Conservation (phyloP, 2,329 filamentous ascomycete species). For the Chrysosporium queenslandicum region DNA sequence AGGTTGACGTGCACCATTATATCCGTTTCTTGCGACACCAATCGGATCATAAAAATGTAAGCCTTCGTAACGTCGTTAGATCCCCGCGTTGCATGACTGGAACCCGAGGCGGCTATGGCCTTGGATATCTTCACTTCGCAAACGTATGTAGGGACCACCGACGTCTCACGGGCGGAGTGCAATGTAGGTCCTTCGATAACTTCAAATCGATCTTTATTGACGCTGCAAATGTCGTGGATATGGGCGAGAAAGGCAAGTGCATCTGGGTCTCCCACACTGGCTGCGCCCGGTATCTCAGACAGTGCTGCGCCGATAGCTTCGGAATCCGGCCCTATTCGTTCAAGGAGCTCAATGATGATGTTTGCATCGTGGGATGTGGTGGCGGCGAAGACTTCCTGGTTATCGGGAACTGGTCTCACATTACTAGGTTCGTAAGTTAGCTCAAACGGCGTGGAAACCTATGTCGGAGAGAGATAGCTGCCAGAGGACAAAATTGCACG, state of each 20-base stretch:
- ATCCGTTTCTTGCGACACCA: conserved; percentile 68
- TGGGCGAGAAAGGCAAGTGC: conserved; percentile 56
- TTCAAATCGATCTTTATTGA: conserved; percentile 53
- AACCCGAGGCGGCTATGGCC: background rate
- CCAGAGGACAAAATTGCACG: background rate
- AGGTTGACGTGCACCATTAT: conserved; percentile 80
- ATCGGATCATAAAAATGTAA: conserved; percentile 64
- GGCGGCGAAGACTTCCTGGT: conserved; percentile 89
- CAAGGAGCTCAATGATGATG: conserved; percentile 81
- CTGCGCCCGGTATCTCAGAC: too few species aligned
- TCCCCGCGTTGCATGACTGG: conserved; percentile 4
- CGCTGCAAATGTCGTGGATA: conserved; percentile 58
- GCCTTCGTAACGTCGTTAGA: conserved; percentile 43
- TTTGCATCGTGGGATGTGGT: conserved; percentile 64
- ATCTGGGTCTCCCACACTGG: conserved; percentile 34
- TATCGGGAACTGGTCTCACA: conserved; percentile 29
- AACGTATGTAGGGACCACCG: conserved; percentile 14
- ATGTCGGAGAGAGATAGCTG: background rate
- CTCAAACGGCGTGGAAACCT: background rate
- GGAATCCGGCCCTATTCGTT: conserved; percentile 52
- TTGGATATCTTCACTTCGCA: conserved; percentile 17
- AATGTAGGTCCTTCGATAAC: conserved; percentile 53
- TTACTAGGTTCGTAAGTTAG: conserved; percentile 10
- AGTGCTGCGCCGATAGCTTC: background rate
- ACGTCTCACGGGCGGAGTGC: conserved; percentile 40